Evolutionary conservation across 2,329 filamentous ascomycete species (phyloP), one percentile per base, ranked within the genome.

Genomic region (Byssothecium circinans): DNA sequence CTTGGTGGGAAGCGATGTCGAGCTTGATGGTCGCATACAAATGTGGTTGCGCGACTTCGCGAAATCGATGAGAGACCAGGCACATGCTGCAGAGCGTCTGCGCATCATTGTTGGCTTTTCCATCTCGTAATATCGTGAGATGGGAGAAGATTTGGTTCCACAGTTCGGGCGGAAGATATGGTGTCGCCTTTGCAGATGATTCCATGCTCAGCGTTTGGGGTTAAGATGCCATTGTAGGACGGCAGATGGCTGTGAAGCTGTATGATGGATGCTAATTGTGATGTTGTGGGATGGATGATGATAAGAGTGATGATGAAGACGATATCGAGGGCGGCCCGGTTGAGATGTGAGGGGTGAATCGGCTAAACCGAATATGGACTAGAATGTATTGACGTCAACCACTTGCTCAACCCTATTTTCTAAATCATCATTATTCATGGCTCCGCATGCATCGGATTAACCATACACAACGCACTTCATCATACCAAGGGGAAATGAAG

Each of bases 111-210:
- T 18, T 38, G 30, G n/a, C 12, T 23, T 12, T 36, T 15, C 32
- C 34, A 20, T 40, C 22, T 3, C 40, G 20, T 14, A 41, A 35
- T 7, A 8, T 22, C 14, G 41, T 32, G 32, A 44, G 37, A 20
- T 49, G 19, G 34, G 33, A 15, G 20, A 49, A 19, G 22, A 45
- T 35, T 23, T 41, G 36, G n/a, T 49, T 29, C 14, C 43, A 14
- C 10, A 49, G 32, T 25, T 49, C 46, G 15, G 38, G 39, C 11
- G 45, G 45, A 40, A 48, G 39, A 23, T 22, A 38, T n/a, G 17
- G 18, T 17, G 15, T 8, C 4, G 35, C 4, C 14, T 32, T n/a
- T 14, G 12, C 14, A 8, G 29, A 8, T 32, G 4, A 14, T 14
- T 12, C 8, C 29, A 32, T 32, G 14, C 14, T n/a, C 4, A 14